A percentile compares a stretch with the other conserved stretches of the same genome.
Conservation (phyloP, 805 yeast genomes). For the Ogataea haglerorum region DNA sequence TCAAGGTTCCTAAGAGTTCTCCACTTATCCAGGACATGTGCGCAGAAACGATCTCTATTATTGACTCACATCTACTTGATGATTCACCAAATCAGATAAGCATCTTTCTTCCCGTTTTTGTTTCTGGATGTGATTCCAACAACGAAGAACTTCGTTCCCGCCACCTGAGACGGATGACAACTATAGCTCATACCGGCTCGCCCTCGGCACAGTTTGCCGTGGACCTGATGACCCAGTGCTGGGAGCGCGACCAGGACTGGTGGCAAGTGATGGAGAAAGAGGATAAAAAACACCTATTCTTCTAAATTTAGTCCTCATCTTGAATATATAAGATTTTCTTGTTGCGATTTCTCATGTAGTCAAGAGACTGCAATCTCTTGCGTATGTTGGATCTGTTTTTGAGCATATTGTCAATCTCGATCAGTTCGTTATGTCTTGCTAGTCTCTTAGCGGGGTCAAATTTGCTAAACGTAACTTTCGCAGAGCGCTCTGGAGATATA, state of each 20-base stretch:
- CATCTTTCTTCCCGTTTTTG: conserved; percentile 50
- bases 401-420: conserved; percentile 62
- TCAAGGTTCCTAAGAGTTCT: conserved; percentile 44
- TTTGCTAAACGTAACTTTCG: conserved; percentile 38
- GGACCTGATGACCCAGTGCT: conserved; percentile 47
- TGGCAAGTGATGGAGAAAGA: conserved; percentile 40
- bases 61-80: conserved; percentile 40
- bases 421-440: conserved; percentile 72
- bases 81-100: conserved; percentile 53
- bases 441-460: conserved; percentile 74
- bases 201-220: conserved; percentile 28
- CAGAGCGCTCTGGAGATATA: conserved; percentile 14
- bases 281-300: conserved; percentile 43
- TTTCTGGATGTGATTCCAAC: conserved; percentile 56
- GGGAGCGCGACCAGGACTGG: conserved; percentile 56
- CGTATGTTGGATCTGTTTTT: conserved; percentile 67
- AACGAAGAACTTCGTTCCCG: conserved; percentile 36
- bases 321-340: conserved; percentile 24
- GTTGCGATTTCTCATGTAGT: conserved; percentile 19
- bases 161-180: conserved; percentile 38
- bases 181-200: conserved; percentile 42
- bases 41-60: conserved; percentile 35
- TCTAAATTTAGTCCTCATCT: conserved; percentile 30
- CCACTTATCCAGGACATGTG: conserved; percentile 47
- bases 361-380: conserved; percentile 63